A percentile compares a stretch with the other conserved stretches of the same genome.
phyloP scores from a whole-genome alignment of 345 rosid genomes.

The Linum lewisii region DNA sequence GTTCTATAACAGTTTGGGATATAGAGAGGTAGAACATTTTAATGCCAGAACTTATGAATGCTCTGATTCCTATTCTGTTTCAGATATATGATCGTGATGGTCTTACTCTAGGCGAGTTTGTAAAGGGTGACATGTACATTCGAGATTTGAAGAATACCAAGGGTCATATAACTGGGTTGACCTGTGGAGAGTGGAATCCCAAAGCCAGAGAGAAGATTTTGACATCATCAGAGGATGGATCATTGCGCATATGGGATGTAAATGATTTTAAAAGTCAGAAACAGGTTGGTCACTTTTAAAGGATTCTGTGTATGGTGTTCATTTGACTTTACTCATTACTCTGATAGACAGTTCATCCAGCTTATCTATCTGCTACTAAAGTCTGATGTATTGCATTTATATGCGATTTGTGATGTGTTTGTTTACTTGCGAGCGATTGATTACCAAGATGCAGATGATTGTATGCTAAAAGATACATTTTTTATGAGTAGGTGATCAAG shows the following conservation, averaged over 20 bases:
- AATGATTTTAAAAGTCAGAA: slow-evolving; percentile 90
- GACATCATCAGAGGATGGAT: slow-evolving; percentile 96
- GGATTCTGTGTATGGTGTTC: neutral
- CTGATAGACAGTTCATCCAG: no score
- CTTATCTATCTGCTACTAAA: no score
- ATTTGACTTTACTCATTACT: no score
- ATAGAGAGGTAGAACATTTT: slow-evolving; percentile 1
- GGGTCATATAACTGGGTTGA: slow-evolving; percentile 89
- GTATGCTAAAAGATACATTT: neutral
- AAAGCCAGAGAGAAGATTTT: slow-evolving; percentile 69
- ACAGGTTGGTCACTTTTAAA: slow-evolving; percentile 37
- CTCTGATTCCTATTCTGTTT: slow-evolving; percentile 9
- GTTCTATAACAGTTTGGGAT: neutral
- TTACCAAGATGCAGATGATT: neutral
- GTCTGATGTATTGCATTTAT: neutral
- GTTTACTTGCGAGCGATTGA: neutral
- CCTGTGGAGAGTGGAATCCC: slow-evolving; percentile 97
- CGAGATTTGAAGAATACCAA: slow-evolving; percentile 95
- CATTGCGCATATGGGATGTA: slow-evolving; percentile 94
- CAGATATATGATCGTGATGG: slow-evolving; percentile 98
- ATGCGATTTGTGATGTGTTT: neutral
- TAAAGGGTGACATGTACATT: slow-evolving; percentile 98
- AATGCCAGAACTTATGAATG: slow-evolving; percentile 2
- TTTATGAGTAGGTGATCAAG: slow-evolving; percentile 61
- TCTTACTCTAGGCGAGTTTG: slow-evolving; percentile 82